These are phyloP conservation scores for Nephelium lappaceum DNA, from an alignment of 345 rosid species.

Conservation along the genomic window DNA sequence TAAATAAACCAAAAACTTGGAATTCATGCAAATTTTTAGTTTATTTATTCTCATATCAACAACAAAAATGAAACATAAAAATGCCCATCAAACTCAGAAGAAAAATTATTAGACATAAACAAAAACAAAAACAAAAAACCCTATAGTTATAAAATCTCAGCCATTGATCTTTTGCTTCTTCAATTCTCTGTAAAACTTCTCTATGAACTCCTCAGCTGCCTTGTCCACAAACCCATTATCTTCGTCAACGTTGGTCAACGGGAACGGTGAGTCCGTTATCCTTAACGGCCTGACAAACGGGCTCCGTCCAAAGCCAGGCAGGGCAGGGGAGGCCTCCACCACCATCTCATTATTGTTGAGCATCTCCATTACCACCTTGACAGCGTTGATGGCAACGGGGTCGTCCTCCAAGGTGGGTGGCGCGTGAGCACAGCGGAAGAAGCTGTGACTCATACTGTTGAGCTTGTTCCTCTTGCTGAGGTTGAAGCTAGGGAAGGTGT, in stretches of 20 bases:
- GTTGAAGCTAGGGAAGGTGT: constrained; percentile 48
- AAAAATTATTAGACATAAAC: background rate
- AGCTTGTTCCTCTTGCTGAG: constrained; percentile 35
- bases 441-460: constrained; percentile 16
- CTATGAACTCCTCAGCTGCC: constrained; percentile 87
- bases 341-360: constrained; percentile 38
- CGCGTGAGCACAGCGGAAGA: constrained; percentile 64
- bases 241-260: constrained; percentile 55
- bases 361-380: constrained; percentile 62
- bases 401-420: constrained; percentile 67
- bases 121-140: background rate
- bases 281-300: constrained; percentile 79
- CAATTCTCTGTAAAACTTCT: constrained; percentile 70
- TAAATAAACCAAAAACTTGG: background rate
- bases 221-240: constrained; percentile 58
- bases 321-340: constrained; percentile 63
- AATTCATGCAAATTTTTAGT: background rate
- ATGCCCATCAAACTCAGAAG: background rate
- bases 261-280: constrained; percentile 95
- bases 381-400: constrained; percentile 35
- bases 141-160: background rate
- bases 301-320: constrained; percentile 84
- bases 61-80: constrained; percentile 18
- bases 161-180: constrained; percentile 48
- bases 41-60: constrained; percentile 4